phyloP scores from a whole-genome alignment of 169 alveolate genomes.

The Toxoplasma gondii region DNA sequence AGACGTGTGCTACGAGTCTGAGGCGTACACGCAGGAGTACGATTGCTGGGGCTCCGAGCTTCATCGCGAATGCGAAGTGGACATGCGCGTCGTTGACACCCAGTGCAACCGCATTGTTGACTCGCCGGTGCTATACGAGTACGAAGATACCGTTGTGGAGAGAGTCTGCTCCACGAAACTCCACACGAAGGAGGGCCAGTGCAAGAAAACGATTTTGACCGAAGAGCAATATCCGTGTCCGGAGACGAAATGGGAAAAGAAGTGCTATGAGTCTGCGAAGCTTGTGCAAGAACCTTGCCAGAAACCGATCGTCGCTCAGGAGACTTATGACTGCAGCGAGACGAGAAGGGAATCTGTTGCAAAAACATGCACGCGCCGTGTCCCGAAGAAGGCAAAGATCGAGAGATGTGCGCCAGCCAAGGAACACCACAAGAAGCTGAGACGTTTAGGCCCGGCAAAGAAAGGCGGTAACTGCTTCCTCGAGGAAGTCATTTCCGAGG shows the following conservation, averaged over 20 bases:
- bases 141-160: neutral
- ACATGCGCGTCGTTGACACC: neutral
- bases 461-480: neutral
- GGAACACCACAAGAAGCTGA: neutral
- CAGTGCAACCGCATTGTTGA: slow-evolving; percentile 6
- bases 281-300: neutral
- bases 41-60: slow-evolving; percentile 21
- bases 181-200: neutral
- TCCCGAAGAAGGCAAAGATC: neutral
- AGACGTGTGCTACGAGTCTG: neutral
- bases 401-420: neutral
- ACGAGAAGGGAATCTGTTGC: neutral
- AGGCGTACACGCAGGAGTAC: neutral
- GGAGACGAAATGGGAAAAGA: neutral
- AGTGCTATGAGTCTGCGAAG: neutral
- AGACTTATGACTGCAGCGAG: slow-evolving; percentile 17
- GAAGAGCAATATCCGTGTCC: slow-evolving; percentile 33
- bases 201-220: neutral
- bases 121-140: neutral
- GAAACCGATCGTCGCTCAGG: neutral
- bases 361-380: neutral
- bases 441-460: neutral
- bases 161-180: neutral
- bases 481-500: neutral
- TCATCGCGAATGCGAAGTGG: neutral